Percentiles rank a stretch among this genome's conserved stretches.
phyloP scores from a whole-genome alignment of 2,329 filamentous ascomycete genomes.

The Anisogramma anomala region DNA sequence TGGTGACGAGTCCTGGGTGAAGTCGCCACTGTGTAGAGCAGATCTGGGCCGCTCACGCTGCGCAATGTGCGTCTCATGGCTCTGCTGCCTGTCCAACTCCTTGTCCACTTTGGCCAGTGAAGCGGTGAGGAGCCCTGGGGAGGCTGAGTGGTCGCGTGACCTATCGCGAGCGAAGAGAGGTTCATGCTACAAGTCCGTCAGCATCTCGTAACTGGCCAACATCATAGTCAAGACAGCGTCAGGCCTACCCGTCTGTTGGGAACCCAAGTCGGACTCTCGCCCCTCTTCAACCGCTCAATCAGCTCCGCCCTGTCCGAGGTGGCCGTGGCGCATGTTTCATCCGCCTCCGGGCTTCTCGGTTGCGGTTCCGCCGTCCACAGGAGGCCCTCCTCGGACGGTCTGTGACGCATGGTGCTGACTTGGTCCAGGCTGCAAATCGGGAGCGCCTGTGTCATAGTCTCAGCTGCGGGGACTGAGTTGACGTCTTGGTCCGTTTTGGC shows the following conservation, averaged over 20 bases:
- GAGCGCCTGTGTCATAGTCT: constrained; percentile 1
- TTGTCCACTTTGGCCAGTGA: constrained; percentile 37
- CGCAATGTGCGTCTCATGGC: constrained; percentile 25
- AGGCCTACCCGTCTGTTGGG: constrained; percentile 47
- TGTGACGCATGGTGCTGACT: constrained; percentile 21
- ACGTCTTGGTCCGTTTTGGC: constrained; percentile 10
- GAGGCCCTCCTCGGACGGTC: constrained; percentile 46
- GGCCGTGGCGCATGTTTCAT: constrained; percentile 19
- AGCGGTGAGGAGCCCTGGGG: constrained; percentile 31
- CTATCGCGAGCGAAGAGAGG: constrained; percentile 27
- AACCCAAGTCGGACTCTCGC: constrained; percentile 64
- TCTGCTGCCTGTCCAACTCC: constrained; percentile 19
- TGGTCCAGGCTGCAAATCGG: not conserved
- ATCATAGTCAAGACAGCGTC: not conserved
- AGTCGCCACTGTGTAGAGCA: constrained; percentile 56
- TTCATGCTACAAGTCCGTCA: constrained; percentile 26
- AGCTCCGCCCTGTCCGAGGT: constrained; percentile 60
- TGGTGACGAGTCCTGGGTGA: constrained; percentile 35
- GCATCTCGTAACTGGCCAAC: not conserved
- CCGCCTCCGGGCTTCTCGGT: constrained; percentile 23
- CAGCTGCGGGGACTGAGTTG: constrained; percentile 3
- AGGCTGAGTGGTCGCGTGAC: constrained; percentile 26
- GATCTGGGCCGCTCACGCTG: constrained; percentile 65
- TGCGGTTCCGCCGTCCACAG: constrained; percentile 28
- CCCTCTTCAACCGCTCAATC: constrained; percentile 73